Conservation (phyloP, 176 grass and related monocot species). For the Eremochloa ophiuroides region DNA sequence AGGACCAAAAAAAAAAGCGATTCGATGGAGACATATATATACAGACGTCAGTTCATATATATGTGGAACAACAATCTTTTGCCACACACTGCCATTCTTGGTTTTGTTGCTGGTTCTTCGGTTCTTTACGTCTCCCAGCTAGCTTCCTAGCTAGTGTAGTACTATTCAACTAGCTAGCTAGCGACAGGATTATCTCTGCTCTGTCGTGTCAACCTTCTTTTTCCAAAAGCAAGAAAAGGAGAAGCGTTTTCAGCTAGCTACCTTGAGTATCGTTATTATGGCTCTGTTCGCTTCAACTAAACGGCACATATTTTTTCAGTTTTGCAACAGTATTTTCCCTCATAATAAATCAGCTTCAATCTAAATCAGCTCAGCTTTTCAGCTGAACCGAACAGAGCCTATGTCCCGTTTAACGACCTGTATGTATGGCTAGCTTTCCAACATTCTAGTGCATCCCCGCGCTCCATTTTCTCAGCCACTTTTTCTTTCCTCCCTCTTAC, state of each 20-base stretch:
- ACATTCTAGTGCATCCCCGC: neutral
- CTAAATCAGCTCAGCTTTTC: too few relatives aligned
- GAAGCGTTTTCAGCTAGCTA: neutral
- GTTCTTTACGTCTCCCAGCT: neutral
- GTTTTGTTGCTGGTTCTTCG: neutral
- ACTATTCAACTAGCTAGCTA: neutral
- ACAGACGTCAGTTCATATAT: neutral
- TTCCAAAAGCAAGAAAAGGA: neutral
- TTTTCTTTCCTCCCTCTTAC: neutral
- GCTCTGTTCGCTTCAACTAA: too few relatives aligned
- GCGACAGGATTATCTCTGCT: neutral
- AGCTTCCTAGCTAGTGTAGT: neutral
- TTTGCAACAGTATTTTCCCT: too few relatives aligned
- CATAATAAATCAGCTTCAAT: too few relatives aligned
- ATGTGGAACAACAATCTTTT: neutral
- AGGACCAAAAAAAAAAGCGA: neutral
- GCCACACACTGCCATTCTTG: neutral
- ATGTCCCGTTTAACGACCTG: neutral
- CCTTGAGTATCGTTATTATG: too few relatives aligned
- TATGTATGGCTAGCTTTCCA: neutral
- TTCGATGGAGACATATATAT: neutral
- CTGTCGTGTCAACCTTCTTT: neutral
- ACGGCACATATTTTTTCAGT: too few relatives aligned
- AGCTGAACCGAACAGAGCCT: too few relatives aligned
- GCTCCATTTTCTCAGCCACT: neutral